Conservation (phyloP, 768 basidiomycete species). For the Leccinum disarticulatum region DNA sequence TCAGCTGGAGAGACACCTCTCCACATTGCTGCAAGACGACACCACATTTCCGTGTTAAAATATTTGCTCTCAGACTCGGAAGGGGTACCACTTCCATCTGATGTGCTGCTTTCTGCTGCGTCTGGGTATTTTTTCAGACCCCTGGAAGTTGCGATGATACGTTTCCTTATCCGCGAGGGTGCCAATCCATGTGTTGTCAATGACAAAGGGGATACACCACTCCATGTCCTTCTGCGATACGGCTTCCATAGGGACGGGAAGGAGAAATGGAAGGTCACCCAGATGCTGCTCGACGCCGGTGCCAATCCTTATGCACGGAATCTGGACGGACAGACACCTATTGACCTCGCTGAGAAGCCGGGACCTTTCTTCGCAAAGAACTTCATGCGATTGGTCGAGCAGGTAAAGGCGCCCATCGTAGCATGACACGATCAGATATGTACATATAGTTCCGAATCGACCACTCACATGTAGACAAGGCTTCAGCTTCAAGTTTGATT, state of each 20-base stretch:
- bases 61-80: background rate
- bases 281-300: background rate
- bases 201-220: background rate
- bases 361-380: background rate
- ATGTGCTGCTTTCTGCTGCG: background rate
- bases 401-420: background rate
- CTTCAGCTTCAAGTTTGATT: background rate
- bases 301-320: background rate
- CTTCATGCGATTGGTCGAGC: background rate
- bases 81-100: background rate
- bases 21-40: background rate
- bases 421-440: background rate
- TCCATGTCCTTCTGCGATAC: background rate
- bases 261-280: background rate
- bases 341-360: background rate
- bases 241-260: background rate
- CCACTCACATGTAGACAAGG: background rate
- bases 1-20: background rate
- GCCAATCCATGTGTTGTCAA: background rate
- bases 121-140: rapidly evolving
- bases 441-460: background rate
- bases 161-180: background rate
- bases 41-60: background rate
- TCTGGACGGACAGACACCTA: background rate
- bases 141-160: background rate